A percentile compares a stretch with the other conserved stretches of the same genome.
Conservation (phyloP, 306 rosid genomes). For the Gillenia trifoliata region DNA sequence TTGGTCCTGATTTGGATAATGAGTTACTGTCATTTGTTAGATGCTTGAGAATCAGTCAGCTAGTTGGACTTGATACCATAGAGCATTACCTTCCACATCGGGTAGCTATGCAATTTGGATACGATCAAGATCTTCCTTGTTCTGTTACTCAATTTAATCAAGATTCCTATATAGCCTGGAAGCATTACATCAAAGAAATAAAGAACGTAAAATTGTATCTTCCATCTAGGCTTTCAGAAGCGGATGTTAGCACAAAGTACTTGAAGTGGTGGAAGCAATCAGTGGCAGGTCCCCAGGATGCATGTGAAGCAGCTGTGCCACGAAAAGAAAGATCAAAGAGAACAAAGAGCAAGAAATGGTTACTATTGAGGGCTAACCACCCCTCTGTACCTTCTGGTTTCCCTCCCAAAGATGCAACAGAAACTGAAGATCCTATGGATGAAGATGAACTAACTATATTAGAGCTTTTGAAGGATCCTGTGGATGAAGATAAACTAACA, state of each 20-base stretch:
- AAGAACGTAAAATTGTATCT: slow-evolving; percentile 20
- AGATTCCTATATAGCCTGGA: slow-evolving; percentile 27
- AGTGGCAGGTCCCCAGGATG: background rate
- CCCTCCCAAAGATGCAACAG: no score
- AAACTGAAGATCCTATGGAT: no score
- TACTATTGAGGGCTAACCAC: background rate
- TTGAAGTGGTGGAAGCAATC: slow-evolving; percentile 16
- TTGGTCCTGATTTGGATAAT: background rate
- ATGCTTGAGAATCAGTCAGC: background rate
- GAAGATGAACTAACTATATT: no score
- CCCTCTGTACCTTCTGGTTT: no score
- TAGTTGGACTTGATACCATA: background rate
- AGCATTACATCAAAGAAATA: slow-evolving; percentile 21
- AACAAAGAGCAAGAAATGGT: background rate
- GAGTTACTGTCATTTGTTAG: background rate
- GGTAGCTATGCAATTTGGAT: slow-evolving; percentile 54
- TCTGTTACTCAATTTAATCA: slow-evolving; percentile 1
- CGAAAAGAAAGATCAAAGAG: background rate
- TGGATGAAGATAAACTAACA: no score
- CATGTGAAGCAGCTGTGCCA: background rate
- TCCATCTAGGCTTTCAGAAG: background rate
- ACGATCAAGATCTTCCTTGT: slow-evolving; percentile 54
- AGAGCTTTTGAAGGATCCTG: no score
- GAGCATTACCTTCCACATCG: slow-evolving; percentile 22
- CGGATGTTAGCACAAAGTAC: background rate